phyloP scores from a whole-genome alignment of 306 rosid genomes.

The Prunus padus region DNA sequence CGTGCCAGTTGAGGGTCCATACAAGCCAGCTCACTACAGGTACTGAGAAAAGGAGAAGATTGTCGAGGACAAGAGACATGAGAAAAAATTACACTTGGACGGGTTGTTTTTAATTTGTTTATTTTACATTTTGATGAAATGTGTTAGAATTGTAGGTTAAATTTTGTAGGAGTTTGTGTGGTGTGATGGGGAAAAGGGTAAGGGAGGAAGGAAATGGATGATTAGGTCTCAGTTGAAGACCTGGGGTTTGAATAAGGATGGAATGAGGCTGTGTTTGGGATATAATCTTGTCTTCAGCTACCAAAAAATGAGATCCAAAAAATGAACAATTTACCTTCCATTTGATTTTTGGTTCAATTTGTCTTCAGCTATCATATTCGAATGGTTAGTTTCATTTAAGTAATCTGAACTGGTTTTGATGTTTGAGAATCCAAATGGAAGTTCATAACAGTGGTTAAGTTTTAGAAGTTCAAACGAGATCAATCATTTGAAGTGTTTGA shows the following conservation, averaged over 20 bases:
- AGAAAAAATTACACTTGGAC: neutral
- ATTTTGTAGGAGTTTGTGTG: constrained; percentile 29
- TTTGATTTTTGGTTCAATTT: neutral
- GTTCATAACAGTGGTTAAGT: too few species aligned
- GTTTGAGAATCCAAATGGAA: neutral
- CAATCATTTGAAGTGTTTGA: too few species aligned
- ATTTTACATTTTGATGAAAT: neutral
- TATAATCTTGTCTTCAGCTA: too few species aligned
- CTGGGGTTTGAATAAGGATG: constrained; percentile 49
- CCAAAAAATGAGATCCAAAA: neutral
- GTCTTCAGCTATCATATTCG: too few species aligned
- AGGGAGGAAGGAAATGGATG: constrained; percentile 13
- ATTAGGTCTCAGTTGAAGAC: constrained; percentile 45
- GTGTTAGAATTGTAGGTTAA: constrained; percentile 23
- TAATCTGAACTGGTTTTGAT: too few species aligned
- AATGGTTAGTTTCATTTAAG: neutral
- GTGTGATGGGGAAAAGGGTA: constrained; percentile 18
- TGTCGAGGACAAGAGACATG: neutral
- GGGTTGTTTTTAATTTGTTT: constrained; percentile 16
- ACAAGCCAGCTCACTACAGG: constrained; percentile 91
- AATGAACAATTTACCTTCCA: neutral
- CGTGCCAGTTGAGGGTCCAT: constrained; percentile 90
- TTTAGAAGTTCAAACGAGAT: too few species aligned
- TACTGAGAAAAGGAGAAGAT: constrained; percentile 41
- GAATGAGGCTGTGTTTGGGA: constrained; percentile 31